Evolutionary conservation across 345 rosid genomes (phyloP), one percentile per base, ranked within the genome.

Genomic region (Euphorbia tirucalli): DNA sequence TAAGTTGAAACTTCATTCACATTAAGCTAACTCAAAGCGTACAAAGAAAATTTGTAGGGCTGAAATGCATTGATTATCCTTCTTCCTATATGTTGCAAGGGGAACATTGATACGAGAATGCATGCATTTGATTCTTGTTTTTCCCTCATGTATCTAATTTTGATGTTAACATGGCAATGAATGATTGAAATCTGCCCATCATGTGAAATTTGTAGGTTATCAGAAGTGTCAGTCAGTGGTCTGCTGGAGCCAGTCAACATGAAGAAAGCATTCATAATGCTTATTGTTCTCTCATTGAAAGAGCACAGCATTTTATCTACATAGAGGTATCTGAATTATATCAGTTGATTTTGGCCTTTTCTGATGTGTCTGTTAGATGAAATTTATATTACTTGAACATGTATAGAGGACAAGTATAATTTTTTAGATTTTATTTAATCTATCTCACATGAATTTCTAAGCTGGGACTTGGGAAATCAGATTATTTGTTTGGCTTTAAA

Each of bases 141-240:
- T 16, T 7, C 25, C 39, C 58, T 49, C 41, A 28, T 67, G 58
- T 31, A 67, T 52, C 71, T 50, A 28, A 18, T 50, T 50, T 52
- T 52, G 22, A 54, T 7, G 14, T 32, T 55, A 13, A 13, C 11
- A 15, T 68, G 21, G 57, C 46, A 67, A 67, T 18, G 13, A 55
- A 5, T 37, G 31, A 37, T 71, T 15, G 13, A 58, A 58, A 31
- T 49, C 24, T 27, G 6, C 9, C 66, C 15, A 25, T 21, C 4
- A 3, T 61, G n/a, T 59, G 16, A 61, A 35, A 65, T 71, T 11
- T 69, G 68, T 56, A 89, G 93, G 75, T 89, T 62, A 82, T 92
- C 70, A 85, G 98, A 88, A 94, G 98, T 75, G 95, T 85, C 58
- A 82, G 95, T 77, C 96, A 87, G 66, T 94, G 98, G 98, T 94